Evolutionary conservation across 176 grass and related monocot species (phyloP).

Genomic region (Panicum miliaceum): DNA sequence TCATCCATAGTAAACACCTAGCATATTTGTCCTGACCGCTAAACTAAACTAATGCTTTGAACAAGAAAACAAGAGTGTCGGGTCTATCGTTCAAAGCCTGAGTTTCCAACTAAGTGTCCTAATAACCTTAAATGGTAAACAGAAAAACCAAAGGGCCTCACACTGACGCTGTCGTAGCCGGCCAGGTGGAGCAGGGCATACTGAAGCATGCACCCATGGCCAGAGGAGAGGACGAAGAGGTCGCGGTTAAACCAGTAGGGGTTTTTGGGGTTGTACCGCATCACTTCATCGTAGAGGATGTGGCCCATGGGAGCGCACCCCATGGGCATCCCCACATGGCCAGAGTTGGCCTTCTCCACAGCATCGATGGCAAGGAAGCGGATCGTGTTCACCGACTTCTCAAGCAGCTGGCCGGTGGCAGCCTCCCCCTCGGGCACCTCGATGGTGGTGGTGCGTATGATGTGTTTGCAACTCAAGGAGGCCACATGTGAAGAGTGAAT

Average conservation of each 20-base stretch:
- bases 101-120: not conserved
- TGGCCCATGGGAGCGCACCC: slow-evolving; percentile 90
- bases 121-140: not conserved
- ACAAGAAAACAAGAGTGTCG: not conserved
- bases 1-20: not conserved
- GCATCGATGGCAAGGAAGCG: slow-evolving; percentile 89
- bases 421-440: slow-evolving; percentile 49
- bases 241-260: slow-evolving; percentile 99
- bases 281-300: slow-evolving; percentile 92
- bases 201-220: slow-evolving; percentile 97
- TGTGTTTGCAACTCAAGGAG: not conserved
- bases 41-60: not conserved
- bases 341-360: slow-evolving; percentile 95
- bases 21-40: not conserved
- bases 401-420: slow-evolving; percentile 56
- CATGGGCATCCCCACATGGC: slow-evolving; percentile 92
- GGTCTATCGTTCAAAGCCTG: not conserved
- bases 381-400: slow-evolving; percentile 97
- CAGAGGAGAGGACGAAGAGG: slow-evolving; percentile 92
- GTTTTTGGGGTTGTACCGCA: slow-evolving; percentile 98
- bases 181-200: slow-evolving; percentile 96
- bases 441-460: slow-evolving; percentile 35
- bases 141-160: not conserved
- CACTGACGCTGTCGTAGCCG: slow-evolving; percentile 64
- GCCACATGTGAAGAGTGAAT: slow-evolving; percentile 37